Evolutionary conservation across 305 asterid species (phyloP).

Genomic region (Fraxinus latifolia): DNA sequence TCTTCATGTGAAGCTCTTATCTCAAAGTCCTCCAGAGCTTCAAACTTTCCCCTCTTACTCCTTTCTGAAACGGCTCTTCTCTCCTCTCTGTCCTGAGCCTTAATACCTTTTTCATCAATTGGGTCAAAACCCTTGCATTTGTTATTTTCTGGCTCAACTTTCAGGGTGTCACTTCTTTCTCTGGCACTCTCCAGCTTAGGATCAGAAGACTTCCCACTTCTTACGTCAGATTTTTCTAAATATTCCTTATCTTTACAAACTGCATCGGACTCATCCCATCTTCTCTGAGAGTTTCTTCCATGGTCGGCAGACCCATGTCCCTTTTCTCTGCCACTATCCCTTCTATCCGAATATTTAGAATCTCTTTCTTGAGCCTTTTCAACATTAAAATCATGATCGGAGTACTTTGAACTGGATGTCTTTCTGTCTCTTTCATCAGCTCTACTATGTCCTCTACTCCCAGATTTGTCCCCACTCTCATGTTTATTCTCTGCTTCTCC

Average conservation of each 20-base stretch:
- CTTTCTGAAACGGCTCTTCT: slow-evolving; percentile 53
- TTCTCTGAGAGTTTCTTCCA: slow-evolving; percentile 51
- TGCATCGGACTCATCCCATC: slow-evolving; percentile 67
- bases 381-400: slow-evolving; percentile 47
- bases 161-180: slow-evolving; percentile 43
- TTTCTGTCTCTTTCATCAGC: slow-evolving; percentile 57
- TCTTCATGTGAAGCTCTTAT: slow-evolving; percentile 39
- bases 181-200: slow-evolving; percentile 38
- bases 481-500: slow-evolving; percentile 64
- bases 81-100: slow-evolving; percentile 54
- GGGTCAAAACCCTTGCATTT: slow-evolving; percentile 33
- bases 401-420: slow-evolving; percentile 44
- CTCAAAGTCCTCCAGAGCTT: slow-evolving; percentile 41
- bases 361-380: slow-evolving; percentile 49
- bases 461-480: slow-evolving; percentile 54
- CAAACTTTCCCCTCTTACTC: slow-evolving; percentile 51
- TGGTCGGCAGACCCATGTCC: slow-evolving; percentile 38
- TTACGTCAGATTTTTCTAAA: slow-evolving; percentile 40
- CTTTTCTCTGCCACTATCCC: slow-evolving; percentile 61
- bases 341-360: slow-evolving; percentile 45
- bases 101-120: slow-evolving; percentile 37
- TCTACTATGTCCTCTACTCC: slow-evolving; percentile 44
- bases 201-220: slow-evolving; percentile 45
- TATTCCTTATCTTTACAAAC: slow-evolving; percentile 30
- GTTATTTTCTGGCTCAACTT: slow-evolving; percentile 32